These are phyloP conservation scores for Thozetella sp. DNA, from an alignment of 495 filamentous ascomycete species.

Conservation along the genomic window DNA sequence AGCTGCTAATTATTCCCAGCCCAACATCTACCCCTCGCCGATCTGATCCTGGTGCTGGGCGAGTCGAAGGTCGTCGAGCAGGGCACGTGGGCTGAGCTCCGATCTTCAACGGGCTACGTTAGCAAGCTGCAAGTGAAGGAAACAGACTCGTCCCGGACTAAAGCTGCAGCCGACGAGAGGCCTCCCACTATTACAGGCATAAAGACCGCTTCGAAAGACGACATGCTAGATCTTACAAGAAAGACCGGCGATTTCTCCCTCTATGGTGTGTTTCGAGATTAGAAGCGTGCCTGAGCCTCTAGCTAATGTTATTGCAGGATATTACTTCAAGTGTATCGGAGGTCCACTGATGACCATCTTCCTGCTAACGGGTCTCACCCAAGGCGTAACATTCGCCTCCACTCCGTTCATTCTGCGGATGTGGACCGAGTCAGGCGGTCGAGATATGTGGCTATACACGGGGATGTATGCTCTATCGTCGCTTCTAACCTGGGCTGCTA, in stretches of 20 bases:
- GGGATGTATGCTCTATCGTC: slow-evolving; percentile 10
- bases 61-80: slow-evolving; percentile 45
- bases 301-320: slow-evolving; percentile 9
- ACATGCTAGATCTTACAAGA: slow-evolving; percentile 19
- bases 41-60: slow-evolving; percentile 54
- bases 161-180: not conserved
- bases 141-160: too few relatives aligned
- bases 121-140: slow-evolving; percentile 16
- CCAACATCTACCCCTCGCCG: slow-evolving; percentile 31
- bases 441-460: slow-evolving; percentile 13
- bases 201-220: slow-evolving; percentile 15
- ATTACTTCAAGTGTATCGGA: slow-evolving; percentile 13
- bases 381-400: slow-evolving; percentile 5
- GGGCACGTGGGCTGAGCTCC: slow-evolving; percentile 39
- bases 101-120: slow-evolving; percentile 15
- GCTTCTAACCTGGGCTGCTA: not conserved
- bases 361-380: not conserved
- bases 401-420: slow-evolving; percentile 9
- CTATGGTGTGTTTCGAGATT: slow-evolving; percentile 36
- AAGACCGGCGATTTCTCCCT: slow-evolving; percentile 55
- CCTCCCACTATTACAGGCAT: not conserved
- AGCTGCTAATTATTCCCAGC: slow-evolving; percentile 13
- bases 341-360: slow-evolving; percentile 1
- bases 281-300: not conserved
- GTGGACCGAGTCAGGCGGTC: slow-evolving; percentile 10